Percentiles rank a stretch among this genome's conserved stretches.
These are phyloP conservation scores for Oryza glaberrima DNA, from an alignment of 176 grass and related monocot species.

Conservation along the genomic window DNA sequence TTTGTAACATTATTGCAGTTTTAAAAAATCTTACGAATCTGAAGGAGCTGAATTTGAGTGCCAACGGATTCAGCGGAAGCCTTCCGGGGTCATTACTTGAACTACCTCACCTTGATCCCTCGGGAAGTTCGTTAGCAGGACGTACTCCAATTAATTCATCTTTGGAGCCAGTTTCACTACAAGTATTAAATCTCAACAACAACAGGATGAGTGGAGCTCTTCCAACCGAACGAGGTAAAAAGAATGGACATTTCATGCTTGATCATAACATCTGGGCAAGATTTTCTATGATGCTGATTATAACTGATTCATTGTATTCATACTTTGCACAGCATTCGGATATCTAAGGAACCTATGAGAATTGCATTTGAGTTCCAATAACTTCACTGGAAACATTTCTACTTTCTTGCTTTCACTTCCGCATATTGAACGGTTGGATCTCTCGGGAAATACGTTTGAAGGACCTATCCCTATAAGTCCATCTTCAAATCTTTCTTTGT, in stretches of 20 bases:
- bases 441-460: not conserved
- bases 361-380: slow-evolving; percentile 18
- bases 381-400: not conserved
- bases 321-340: not conserved
- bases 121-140: not conserved
- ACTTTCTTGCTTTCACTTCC: not conserved
- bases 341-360: slow-evolving; percentile 2
- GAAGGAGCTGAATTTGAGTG: not conserved
- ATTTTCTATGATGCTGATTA: no score
- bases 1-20: slow-evolving; percentile 4
- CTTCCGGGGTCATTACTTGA: not conserved
- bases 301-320: not conserved
- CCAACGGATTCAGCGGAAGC: not conserved
- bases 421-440: not conserved
- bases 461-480: slow-evolving; percentile 21
- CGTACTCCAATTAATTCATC: slow-evolving; percentile 13
- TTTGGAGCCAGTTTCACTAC: not conserved
- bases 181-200: not conserved
- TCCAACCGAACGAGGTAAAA: not conserved
- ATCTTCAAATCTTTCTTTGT: not conserved
- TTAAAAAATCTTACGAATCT: not conserved
- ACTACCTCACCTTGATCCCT: slow-evolving; percentile 23
- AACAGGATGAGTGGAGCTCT: not conserved
- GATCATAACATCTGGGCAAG: not conserved
- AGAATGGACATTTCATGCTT: not conserved